Percentiles rank a stretch among this genome's conserved stretches.
phyloP scores from a whole-genome alignment of 2,329 filamentous ascomycete species.

The Trichoderma oligosporum region DNA sequence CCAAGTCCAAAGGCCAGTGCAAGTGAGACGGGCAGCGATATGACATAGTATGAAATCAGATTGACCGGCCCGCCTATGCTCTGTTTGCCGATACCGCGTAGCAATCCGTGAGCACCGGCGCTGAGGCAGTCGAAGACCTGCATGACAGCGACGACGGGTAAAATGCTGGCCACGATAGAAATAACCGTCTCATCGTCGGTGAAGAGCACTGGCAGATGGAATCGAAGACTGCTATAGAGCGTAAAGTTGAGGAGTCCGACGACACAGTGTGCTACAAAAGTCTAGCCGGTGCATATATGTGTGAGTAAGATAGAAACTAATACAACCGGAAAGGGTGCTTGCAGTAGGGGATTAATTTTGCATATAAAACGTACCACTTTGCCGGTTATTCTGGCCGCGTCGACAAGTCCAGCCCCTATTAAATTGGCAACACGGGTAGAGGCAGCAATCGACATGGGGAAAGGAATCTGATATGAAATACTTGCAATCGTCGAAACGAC shows the following conservation, averaged over 20 bases:
- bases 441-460: constrained; percentile 82
- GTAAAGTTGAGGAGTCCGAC: constrained; percentile 78
- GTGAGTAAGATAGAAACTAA: not conserved
- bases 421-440: constrained; percentile 88
- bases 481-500: constrained; percentile 74
- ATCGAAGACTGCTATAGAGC: constrained; percentile 64
- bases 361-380: constrained; percentile 58
- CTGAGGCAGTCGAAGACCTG: constrained; percentile 84
- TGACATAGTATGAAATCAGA: constrained; percentile 77
- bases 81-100: constrained; percentile 84
- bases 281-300: constrained; percentile 28
- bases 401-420: constrained; percentile 79
- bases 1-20: constrained; percentile 69
- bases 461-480: constrained; percentile 86
- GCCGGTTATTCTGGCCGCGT: constrained; percentile 75
- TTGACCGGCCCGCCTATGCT: constrained; percentile 88
- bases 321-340: not conserved
- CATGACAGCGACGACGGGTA: constrained; percentile 82
- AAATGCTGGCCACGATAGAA: constrained; percentile 60
- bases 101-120: constrained; percentile 74
- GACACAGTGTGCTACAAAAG: constrained; percentile 60
- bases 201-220: constrained; percentile 72
- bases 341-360: not conserved
- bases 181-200: constrained; percentile 71
- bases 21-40: constrained; percentile 82